Percentiles rank a stretch among this genome's conserved stretches.
Conservation (phyloP, 1,284 basidiomycete genomes). For the Thecaphora thlaspeos region DNA sequence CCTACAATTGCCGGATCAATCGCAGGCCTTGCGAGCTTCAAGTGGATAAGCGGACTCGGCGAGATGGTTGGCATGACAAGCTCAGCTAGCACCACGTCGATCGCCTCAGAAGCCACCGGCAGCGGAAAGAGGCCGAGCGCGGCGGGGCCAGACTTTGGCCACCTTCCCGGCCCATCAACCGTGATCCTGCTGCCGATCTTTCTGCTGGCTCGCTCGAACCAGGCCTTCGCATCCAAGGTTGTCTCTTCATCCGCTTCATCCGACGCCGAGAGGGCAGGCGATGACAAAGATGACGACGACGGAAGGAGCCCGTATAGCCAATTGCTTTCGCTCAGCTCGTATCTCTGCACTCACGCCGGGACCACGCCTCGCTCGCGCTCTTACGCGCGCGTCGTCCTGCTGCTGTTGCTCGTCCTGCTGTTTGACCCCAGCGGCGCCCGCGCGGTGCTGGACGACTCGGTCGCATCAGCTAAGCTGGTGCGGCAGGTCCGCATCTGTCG, state of each 20-base stretch:
- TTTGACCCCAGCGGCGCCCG: constrained; percentile 27
- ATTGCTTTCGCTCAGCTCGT: constrained; percentile 40
- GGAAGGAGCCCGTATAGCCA: constrained; percentile 14
- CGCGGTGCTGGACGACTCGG: constrained; percentile 18
- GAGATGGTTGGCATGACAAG: constrained; percentile 15
- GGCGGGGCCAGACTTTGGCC: constrained; percentile 14
- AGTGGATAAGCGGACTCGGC: constrained; percentile 23
- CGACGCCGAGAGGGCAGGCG: background rate
- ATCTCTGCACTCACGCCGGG: constrained; percentile 41
- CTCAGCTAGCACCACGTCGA: constrained; percentile 1
- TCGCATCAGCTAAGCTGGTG: constrained; percentile 4
- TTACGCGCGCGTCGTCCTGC: constrained; percentile 34
- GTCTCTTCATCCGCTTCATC: background rate
- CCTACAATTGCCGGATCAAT: constrained; percentile 24
- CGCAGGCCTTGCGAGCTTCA: constrained; percentile 25
- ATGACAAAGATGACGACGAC: background rate
- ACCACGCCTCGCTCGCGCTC: constrained; percentile 28
- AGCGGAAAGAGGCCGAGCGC: constrained; percentile 2
- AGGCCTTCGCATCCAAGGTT: constrained; percentile 30
- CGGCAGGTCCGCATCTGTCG: constrained; percentile 35
- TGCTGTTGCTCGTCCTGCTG: constrained; percentile 37
- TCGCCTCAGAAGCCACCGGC: background rate
- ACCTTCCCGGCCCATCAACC: constrained; percentile 21
- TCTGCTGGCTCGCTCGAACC: constrained; percentile 37
- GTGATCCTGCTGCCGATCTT: constrained; percentile 37